phyloP scores from a whole-genome alignment of 129 eudicot genomes.

The Apium graveolens region DNA sequence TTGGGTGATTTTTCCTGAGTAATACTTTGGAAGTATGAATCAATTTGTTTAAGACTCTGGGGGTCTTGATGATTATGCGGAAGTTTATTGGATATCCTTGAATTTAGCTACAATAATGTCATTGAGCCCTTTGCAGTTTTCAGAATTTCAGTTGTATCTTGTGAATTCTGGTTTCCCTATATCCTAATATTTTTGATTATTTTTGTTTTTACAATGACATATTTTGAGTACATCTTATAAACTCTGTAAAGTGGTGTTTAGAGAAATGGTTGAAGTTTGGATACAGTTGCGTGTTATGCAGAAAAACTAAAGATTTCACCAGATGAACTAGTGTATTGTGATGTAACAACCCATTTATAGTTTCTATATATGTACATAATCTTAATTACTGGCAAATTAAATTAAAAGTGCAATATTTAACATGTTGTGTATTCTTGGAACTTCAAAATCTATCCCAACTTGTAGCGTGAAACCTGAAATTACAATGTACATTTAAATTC shows the following conservation, averaged over 20 bases:
- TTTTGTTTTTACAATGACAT: too few species aligned
- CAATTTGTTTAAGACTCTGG: too few species aligned
- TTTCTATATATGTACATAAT: neutral
- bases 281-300: neutral
- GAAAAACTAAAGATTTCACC: neutral
- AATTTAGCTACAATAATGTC: too few species aligned
- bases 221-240: too few species aligned
- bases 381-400: neutral
- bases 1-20: neutral
- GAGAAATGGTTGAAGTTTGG: too few species aligned
- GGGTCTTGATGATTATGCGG: neutral
- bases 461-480: neutral
- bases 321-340: neutral
- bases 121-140: neutral
- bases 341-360: neutral
- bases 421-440: neutral
- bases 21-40: too few species aligned
- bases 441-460: neutral
- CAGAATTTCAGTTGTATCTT: neutral
- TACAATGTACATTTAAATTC: neutral
- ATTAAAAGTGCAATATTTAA: neutral
- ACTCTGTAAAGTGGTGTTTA: too few species aligned
- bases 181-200: too few species aligned
- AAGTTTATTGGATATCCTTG: too few species aligned
- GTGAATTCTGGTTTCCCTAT: neutral